Base-by-base conservation (phyloP, 1,284 basidiomycete species). In the Naganishia sp. region DNA sequence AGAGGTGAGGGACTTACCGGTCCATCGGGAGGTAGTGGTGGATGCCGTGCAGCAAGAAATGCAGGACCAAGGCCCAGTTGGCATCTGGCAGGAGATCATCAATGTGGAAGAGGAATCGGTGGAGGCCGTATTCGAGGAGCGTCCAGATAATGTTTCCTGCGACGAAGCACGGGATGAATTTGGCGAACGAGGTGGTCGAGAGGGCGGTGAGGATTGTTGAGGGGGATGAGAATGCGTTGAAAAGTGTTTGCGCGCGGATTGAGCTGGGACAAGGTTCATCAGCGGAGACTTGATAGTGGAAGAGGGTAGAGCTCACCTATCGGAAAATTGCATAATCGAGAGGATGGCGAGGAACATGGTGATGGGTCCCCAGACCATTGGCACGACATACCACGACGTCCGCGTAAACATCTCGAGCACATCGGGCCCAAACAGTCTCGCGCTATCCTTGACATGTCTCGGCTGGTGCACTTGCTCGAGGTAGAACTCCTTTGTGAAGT, bases 1-100 rank as follows among this genome's bases (percentile, higher is more conserved):
- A 1, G 5, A 28, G 21, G 44, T 3, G 2, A 10, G 6, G 18
- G 10, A 75, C 84, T 69, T 74, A 90, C 90, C 86, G 83, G 77
- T 96, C 94, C 94, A 96, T 96, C 18, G 94, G 95, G 66, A 99
- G 83, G 77, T 95, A 99, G 81, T 99, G 95, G 78, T 99, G 95
- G 54, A 99, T 88, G 25, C 96, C 95, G 77, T 99, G 95, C 74
- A 94, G 83, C 73, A 94, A 79, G 81, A 99, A 99, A 79, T 99
- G 95, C 43, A 98, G 78, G 55, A 87, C 87, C 73, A 99, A 83
- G 77, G 89, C 91, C 68, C 83, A 80, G 23, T 89, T 88, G 66
- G 82, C 83, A 78, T 98, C 95, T 6, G 95, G 96, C 16, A 99
- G 84, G 72, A 85, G 77, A n/a, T 87, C 82, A 79, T 99, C 96